Conservation (phyloP, 805 yeast species). For the Candida nemodendra region DNA sequence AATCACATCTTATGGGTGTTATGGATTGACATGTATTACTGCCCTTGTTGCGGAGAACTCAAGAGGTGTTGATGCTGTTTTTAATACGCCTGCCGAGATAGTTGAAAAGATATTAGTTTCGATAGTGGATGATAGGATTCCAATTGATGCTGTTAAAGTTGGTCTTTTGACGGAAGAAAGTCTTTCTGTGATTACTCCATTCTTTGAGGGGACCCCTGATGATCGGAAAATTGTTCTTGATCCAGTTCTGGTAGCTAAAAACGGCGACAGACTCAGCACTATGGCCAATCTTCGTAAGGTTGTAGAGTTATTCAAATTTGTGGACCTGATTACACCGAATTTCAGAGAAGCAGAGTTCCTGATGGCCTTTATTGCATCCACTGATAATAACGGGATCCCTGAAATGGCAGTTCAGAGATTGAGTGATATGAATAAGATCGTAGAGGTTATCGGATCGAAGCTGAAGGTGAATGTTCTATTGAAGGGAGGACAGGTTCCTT, state of each 20-base stretch:
- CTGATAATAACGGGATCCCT: conserved; percentile 14
- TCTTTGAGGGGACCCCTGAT: conserved; percentile 8
- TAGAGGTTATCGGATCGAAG: conserved; percentile 36
- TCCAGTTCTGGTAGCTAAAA: conserved; percentile 82
- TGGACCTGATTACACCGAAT: conserved; percentile 68
- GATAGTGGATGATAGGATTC: conserved; percentile 56
- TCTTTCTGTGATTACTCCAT: conserved; percentile 31
- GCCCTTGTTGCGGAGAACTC: conserved; percentile 85
- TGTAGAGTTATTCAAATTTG: conserved; percentile 17
- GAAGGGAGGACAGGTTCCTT: conserved; percentile 83
- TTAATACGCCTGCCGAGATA: conserved; percentile 44
- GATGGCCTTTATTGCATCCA: conserved; percentile 23
- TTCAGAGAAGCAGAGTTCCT: conserved; percentile 47
- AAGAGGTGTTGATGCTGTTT: conserved; percentile 39
- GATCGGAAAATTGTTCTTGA: conserved; percentile 54
- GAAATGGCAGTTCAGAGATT: conserved; percentile 4
- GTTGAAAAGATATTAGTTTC: conserved; percentile 52
- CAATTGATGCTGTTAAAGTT: conserved; percentile 69
- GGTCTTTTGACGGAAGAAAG: conserved; percentile 68
- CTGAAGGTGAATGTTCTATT: conserved; percentile 55
- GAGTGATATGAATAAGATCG: conserved; percentile 37
- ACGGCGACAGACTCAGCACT: conserved; percentile 61
- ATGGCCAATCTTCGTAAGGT: conserved; percentile 26
- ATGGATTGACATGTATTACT: conserved; percentile 73
- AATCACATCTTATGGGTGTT: conserved; percentile 73